Base-by-base conservation (phyloP, 345 rosid genomes). In the Mallotus nudiflorus region DNA sequence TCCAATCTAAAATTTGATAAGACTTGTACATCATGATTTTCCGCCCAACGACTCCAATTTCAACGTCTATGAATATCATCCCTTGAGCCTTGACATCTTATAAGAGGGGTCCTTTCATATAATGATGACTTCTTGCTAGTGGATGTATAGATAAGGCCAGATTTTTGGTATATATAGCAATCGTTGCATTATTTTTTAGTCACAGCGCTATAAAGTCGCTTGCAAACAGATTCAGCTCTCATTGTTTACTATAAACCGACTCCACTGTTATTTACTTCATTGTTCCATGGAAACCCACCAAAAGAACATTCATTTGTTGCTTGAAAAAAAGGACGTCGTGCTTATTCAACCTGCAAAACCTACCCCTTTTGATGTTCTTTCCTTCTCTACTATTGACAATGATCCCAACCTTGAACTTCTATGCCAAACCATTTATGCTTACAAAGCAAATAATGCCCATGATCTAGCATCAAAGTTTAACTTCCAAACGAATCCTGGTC, bases 331-430 rank as follows among this genome's bases (percentile, higher is more conserved):
- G 42, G 73, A 67, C 14, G 45, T 73, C 45, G 48, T 55, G 24
- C 62, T 82, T 22, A 66, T 85, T 15, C 83, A 85, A 75, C 86
- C 91, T 52, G 81, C 78, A 12, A 78, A 80, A 69, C 76, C 85
- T 22, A 80, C 84, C 5, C 86, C 87, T 44, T 57, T 73, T 1
- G 74, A 76, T 44, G 42, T 77, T 73, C 91, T 87, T n/a, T 80
- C 83, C 50, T 73, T 85, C 39, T 85, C 89, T 12, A 77, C 89
- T 39, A 70, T 85, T 15, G 89, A 87, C 74, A 85, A 85, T 35
- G 85, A 85, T 72, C 85, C 64, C 35, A 75, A 70, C 70, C 57
- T 82, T 35, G 86, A 83, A 71, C 31, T 74, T 37, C 68, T 82
- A 3, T 83, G 86, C 49, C 85, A 83, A 56, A 80, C 83, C 46